Conservation (phyloP, 192 early-diverging fungal genomes). For the Coemansia sp. region DNA sequence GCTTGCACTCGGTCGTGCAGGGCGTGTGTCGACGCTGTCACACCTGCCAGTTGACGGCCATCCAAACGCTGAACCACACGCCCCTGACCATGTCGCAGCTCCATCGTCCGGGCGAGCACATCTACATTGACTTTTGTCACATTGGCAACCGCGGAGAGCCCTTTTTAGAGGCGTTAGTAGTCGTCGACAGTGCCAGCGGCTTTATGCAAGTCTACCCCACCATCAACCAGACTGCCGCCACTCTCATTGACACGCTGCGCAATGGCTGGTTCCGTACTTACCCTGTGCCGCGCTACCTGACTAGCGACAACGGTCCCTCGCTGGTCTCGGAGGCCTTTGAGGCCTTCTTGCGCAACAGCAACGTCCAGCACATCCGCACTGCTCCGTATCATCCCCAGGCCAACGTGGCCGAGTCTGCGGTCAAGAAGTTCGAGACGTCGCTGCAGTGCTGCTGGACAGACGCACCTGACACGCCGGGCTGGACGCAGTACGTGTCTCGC, state of each 20-base stretch:
- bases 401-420: conserved; percentile 21
- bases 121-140: conserved; percentile 25
- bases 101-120: conserved; percentile 7
- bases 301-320: conserved; percentile 30
- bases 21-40: neutral
- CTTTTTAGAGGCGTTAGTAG: conserved; percentile 14
- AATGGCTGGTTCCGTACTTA: conserved; percentile 11
- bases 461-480: neutral
- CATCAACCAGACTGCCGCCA: neutral
- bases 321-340: conserved; percentile 5
- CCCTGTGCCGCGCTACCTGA: conserved; percentile 6
- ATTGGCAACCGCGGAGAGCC: conserved; percentile 14
- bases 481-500: conserved; percentile 14
- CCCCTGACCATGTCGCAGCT: neutral
- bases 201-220: conserved; percentile 19
- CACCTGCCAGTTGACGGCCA: conserved; percentile 18
- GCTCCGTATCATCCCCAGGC: conserved; percentile 21
- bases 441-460: conserved; percentile 11
- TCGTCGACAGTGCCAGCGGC: conserved; percentile 14
- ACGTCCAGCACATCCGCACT: conserved; percentile 6
- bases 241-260: neutral
- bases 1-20: neutral
- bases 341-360: neutral
- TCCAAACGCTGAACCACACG: conserved; percentile 13
- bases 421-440: conserved; percentile 26